A percentile compares a stretch with the other conserved stretches of the same genome.
Conservation (phyloP, 495 filamentous ascomycete species). For the Barbatosphaeria neglecta region DNA sequence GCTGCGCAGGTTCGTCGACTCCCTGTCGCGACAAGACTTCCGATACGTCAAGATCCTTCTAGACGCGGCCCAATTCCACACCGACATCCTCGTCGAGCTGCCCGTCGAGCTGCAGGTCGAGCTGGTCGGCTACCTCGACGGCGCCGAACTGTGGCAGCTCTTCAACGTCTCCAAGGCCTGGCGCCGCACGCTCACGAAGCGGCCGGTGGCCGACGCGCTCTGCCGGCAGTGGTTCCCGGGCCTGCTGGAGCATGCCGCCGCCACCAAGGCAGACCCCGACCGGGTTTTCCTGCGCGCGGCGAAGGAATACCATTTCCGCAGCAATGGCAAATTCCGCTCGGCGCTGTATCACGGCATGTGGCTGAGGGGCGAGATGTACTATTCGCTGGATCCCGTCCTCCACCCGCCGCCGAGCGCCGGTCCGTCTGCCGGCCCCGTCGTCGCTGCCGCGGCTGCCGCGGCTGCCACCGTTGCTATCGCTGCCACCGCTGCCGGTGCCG, state of each 20-base stretch:
- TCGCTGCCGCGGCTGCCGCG: background rate
- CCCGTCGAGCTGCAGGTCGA: constrained; percentile 20
- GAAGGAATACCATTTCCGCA: background rate
- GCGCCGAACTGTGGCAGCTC: constrained; percentile 8
- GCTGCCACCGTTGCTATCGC: no score
- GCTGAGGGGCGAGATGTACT: constrained; percentile 8
- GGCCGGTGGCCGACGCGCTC: constrained; percentile 7
- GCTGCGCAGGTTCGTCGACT: background rate
- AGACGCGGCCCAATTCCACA: constrained; percentile 1
- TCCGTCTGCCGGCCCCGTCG: background rate
- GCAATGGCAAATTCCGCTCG: background rate
- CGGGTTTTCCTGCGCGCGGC: background rate
- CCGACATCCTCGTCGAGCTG: constrained; percentile 17
- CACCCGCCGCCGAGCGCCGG: background rate
- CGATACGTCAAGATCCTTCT: constrained; percentile 16
- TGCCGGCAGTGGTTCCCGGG: constrained; percentile 10
- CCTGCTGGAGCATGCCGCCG: background rate
- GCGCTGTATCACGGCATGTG: background rate
- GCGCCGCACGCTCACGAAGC: constrained; percentile 15
- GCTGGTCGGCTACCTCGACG: constrained; percentile 13
- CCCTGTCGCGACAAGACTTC: constrained; percentile 10
- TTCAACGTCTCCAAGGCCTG: constrained; percentile 21
- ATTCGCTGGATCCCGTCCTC: constrained; percentile 7
- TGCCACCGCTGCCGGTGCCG: background rate
- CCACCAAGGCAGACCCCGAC: background rate